Evolutionary conservation across 371 early-diverging fungal species (phyloP), one percentile per base, ranked within the genome.

Genomic region (Mucor velutinosus): DNA sequence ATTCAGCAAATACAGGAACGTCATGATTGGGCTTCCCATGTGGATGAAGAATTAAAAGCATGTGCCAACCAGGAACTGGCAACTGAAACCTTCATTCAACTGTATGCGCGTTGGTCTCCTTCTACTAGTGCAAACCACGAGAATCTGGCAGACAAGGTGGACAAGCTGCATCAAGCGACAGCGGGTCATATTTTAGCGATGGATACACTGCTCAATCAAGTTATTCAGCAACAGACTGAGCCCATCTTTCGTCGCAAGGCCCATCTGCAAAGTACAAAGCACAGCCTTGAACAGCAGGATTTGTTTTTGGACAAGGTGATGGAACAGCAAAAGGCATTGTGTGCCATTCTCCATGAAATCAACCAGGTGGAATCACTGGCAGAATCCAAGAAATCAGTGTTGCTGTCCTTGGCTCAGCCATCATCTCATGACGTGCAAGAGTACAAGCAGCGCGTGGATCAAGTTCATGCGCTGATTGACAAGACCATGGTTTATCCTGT

Each of bases 61-160:
- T 73, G 76, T 58, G 33, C 27, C 7, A 59, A 68, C 14, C 60
- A 64, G 23, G 74, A 74, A 14, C n/a, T 57, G 29, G 57, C 57
- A 1, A 59, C 70, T 2, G 74, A 76, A 55, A 30, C 29, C 0
- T 69, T 71, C 56, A 76, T 76, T 33, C 49, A 63, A 23, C 11
- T 57, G 1, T 17, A 29, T 17, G 74, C 76, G 19, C 64, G 79
- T 23, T 78, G 79, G 76, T 58, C 68, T 23, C 25, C 29, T 15
- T 8, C 30, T 6, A 23, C 3, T n/a, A 45, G 17, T 19, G 3
- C 7, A 23, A 47, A 43, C 14, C 49, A 12, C 29, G n/a, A 51
- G 23, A 47, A 19, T 3, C 12, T 19, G 19, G 6, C 14, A n/a
- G 51, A 49, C 8, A 47, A 62, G 35, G 58, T 65, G 51, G 4